These are phyloP conservation scores for Eutrema heterophyllum DNA, from an alignment of 345 rosid species.

Conservation along the genomic window DNA sequence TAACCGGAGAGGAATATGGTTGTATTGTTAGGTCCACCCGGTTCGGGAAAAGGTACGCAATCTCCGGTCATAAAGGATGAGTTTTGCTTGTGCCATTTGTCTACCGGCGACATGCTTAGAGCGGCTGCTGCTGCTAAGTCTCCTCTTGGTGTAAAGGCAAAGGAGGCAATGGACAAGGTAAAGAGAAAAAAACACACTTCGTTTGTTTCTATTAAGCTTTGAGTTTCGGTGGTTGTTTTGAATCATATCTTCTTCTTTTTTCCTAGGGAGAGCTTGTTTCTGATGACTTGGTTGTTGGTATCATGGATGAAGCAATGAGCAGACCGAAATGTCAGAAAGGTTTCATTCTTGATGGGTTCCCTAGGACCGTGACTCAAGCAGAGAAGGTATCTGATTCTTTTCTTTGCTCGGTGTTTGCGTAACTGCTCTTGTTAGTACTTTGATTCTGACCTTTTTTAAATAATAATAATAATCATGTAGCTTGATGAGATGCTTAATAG, in stretches of 20 bases:
- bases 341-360: conserved; percentile 95
- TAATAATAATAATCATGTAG: conserved; percentile 30
- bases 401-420: neutral
- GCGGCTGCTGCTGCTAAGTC: conserved; percentile 94
- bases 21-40: conserved; percentile 82
- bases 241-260: neutral
- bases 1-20: neutral
- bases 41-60: conserved; percentile 98
- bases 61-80: conserved; percentile 93
- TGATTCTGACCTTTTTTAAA: neutral
- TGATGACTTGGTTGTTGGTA: conserved; percentile 91
- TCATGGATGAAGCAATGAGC: conserved; percentile 92
- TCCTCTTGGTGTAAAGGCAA: conserved; percentile 92
- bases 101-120: conserved; percentile 98
- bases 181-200: neutral
- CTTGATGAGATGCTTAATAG: conserved; percentile 93
- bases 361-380: conserved; percentile 88
- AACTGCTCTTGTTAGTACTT: neutral
- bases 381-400: conserved; percentile 48
- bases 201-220: neutral
- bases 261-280: conserved; percentile 89
- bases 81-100: conserved; percentile 93
- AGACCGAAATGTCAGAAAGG: conserved; percentile 90
- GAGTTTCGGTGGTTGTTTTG: neutral
- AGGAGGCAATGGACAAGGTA: conserved; percentile 98